These are phyloP conservation scores for Leccinum sublutescens DNA, from an alignment of 768 basidiomycete genomes.

Conservation along the genomic window DNA sequence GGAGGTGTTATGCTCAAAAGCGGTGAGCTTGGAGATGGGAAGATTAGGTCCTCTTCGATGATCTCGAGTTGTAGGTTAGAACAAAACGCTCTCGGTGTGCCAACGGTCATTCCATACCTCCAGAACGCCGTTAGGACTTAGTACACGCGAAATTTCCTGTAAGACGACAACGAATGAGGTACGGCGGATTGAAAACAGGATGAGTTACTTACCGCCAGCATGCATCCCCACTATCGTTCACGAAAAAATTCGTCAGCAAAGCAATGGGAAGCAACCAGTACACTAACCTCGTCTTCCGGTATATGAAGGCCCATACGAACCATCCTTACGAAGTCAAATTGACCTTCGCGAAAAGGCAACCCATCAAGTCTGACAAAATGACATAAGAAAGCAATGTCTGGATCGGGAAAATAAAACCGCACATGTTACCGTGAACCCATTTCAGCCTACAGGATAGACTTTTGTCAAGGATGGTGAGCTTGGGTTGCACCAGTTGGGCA, in stretches of 20 bases:
- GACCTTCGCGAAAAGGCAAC: conserved; percentile 53
- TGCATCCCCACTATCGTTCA: conserved; percentile 53
- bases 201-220: conserved; percentile 52
- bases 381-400: conserved; percentile 7
- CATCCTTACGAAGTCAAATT: conserved; percentile 69
- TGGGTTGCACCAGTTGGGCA: conserved; percentile 53
- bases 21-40: conserved; percentile 46
- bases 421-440: conserved; percentile 75
- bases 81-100: not conserved
- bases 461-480: conserved; percentile 34
- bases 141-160: conserved; percentile 67
- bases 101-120: conserved; percentile 46
- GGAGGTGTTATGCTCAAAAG: conserved; percentile 3
- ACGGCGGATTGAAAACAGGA: conserved; percentile 12
- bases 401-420: conserved; percentile 17
- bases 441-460: conserved; percentile 49
- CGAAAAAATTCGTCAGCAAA: conserved; percentile 19
- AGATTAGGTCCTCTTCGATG: conserved; percentile 72
- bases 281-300: conserved; percentile 67
- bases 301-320: conserved; percentile 63
- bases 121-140: conserved; percentile 58
- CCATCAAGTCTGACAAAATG: conserved; percentile 52
- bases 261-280: not conserved
- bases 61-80: conserved; percentile 41
- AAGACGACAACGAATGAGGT: conserved; percentile 12